Conservation (phyloP, 1,139 yeast genomes). For the Protomyces inundatus region DNA sequence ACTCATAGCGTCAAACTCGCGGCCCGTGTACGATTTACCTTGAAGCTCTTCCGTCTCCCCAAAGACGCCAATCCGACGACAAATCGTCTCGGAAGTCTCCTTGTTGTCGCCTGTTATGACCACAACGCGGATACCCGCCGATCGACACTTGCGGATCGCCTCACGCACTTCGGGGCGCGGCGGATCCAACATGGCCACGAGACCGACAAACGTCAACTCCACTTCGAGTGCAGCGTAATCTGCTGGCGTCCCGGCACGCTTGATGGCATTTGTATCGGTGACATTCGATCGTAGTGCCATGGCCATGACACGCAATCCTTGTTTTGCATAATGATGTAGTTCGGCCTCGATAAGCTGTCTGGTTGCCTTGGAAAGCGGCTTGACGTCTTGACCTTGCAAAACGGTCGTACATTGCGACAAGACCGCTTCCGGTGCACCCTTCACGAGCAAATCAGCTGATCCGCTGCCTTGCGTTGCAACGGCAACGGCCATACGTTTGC, state of each 20-base stretch:
- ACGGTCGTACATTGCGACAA: conserved; percentile 34
- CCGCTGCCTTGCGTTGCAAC: conserved; percentile 32
- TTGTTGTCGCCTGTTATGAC: conserved; percentile 56
- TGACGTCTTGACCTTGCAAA: conserved; percentile 36
- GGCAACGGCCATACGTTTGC: conserved; percentile 49
- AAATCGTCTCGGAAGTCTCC: conserved; percentile 51
- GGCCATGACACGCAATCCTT: conserved; percentile 49
- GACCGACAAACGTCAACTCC: conserved; percentile 45
- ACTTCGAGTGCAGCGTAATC: conserved; percentile 38
- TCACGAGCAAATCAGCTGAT: conserved; percentile 40
- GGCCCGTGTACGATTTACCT: conserved; percentile 46
- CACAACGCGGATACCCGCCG: conserved; percentile 52
- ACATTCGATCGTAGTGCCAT: conserved; percentile 39
- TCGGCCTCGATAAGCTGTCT: conserved; percentile 38
- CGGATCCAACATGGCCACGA: conserved; percentile 52
- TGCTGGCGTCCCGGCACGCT: conserved; percentile 33
- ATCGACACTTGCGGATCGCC: conserved; percentile 46
- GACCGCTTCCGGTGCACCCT: conserved; percentile 54
- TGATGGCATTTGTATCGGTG: background rate
- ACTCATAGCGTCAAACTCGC: conserved; percentile 42
- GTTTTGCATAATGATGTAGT: conserved; percentile 40
- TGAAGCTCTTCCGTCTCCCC: conserved; percentile 44
- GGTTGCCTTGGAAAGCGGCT: conserved; percentile 32
- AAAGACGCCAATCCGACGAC: conserved; percentile 50
- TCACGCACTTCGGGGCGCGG: conserved; percentile 50